A percentile compares a stretch with the other conserved stretches of the same genome.
Evolutionary conservation across 78 protist genomes (phyloP).

Genomic region (Planoprotostelium fungivorum): DNA sequence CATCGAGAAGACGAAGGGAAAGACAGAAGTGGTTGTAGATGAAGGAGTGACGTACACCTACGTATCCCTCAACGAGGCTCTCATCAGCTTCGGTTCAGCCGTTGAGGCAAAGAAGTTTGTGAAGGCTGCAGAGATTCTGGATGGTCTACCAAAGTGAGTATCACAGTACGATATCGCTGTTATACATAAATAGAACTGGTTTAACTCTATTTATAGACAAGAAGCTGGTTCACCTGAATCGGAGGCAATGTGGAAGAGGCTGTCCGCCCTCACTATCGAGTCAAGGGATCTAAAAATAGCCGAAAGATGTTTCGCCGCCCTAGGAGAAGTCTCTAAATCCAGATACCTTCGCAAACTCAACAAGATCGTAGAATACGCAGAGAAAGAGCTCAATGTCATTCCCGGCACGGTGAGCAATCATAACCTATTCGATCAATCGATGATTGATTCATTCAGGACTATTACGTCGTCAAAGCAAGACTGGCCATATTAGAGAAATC

Average conservation of each 20-base stretch:
- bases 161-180: not conserved
- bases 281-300: conserved; percentile 39
- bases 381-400: not conserved
- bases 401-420: not conserved
- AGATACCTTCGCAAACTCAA: conserved; percentile 48
- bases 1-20: conserved; percentile 68
- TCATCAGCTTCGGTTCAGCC: conserved; percentile 77
- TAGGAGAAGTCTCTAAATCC: conserved; percentile 68
- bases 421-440: not conserved
- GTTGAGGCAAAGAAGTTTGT: conserved; percentile 41
- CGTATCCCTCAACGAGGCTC: conserved; percentile 70
- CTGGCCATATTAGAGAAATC: conserved; percentile 43
- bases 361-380: conserved; percentile 15
- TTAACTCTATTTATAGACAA: not conserved
- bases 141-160: not conserved
- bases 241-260: conserved; percentile 79
- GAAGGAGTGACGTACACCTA: not conserved
- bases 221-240: conserved; percentile 40
- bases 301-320: conserved; percentile 75
- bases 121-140: conserved; percentile 26
- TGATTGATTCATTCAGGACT: not conserved
- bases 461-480: conserved; percentile 54
- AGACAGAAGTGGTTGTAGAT: conserved; percentile 62
- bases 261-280: conserved; percentile 42
- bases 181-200: not conserved